A percentile compares a stretch with the other conserved stretches of the same genome.
These are phyloP conservation scores for Paramecium sonneborni DNA, from an alignment of 73 alveolate genomes.

Conservation along the genomic window DNA sequence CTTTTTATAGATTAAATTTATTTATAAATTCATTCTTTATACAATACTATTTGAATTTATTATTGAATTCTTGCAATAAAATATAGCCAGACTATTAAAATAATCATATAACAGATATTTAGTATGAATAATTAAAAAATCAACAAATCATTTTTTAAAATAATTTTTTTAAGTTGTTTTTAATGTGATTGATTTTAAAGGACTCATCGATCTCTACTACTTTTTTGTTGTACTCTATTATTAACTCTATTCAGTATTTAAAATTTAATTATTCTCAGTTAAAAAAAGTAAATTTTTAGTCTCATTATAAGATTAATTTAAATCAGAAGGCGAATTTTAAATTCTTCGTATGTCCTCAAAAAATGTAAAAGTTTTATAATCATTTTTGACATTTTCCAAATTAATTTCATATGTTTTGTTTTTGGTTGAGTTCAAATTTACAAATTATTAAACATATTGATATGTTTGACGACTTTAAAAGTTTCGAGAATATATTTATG, in stretches of 20 bases:
- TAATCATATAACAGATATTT: not conserved
- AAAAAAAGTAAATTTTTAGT: not conserved
- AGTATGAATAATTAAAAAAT: not conserved
- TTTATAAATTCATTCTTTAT: not conserved
- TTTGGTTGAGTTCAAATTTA: not conserved
- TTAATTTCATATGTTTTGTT: not conserved
- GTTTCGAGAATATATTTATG: not conserved
- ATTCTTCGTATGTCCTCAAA: not conserved
- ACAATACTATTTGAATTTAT: not conserved
- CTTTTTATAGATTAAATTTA: slow-evolving; percentile 4
- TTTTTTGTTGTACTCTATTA: not conserved
- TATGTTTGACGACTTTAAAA: not conserved
- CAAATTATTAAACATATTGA: not conserved
- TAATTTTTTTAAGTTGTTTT: not conserved
- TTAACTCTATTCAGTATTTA: not conserved
- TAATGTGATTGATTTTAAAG: not conserved
- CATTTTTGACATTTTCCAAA: not conserved
- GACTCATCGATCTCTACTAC: not conserved
- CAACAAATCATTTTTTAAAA: not conserved
- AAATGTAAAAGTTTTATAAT: not conserved
- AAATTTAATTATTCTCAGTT: not conserved
- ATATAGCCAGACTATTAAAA: not conserved
- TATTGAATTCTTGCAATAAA: not conserved
- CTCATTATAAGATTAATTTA: not conserved
- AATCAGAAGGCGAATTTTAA: not conserved